Evolutionary conservation across 345 rosid genomes (phyloP), one percentile per base, ranked within the genome.

Genomic region (Populus euphratica): DNA sequence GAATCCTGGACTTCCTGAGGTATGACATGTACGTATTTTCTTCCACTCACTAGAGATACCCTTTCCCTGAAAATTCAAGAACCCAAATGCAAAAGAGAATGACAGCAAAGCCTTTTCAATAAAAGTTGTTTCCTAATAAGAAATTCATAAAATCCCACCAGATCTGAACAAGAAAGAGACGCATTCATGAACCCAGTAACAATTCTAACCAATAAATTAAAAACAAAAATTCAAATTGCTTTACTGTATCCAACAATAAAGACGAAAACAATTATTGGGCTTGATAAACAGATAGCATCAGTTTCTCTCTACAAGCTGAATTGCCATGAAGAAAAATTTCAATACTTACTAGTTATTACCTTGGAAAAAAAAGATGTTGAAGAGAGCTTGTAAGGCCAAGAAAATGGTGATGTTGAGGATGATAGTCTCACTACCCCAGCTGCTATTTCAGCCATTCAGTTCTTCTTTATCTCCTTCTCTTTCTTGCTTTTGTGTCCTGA

Each of bases 391-490:
- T 41, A 73, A 12, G 61, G 77, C 73, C 73, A 73, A 36, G 67
- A 38, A 73, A 21, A 13, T 36, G 68, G 10, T 39, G 20, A 8
- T 73, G 35, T 36, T 38, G 68, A 59, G 20, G 49, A 38, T 23
- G 68, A 63, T 18, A 35, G 27, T 11, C 39, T 27, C 29, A 16
- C 9, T 16, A 20, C 31, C 11, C 33, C 56, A 7, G 35, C 62
- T 5, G 77, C 67, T 36, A 49, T 66, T 9, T 76, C 68, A 81
- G 83, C 83, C 83, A 81, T 76, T 80, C 29, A 23, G 69, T 52
- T 63, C 27, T 8, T 44, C 38, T 25, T 17, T 5, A 47, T 47
- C 50, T 14, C 50, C 11, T 21, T 8, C 47, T 5, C 43, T 68
- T 5, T 38, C 49, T 67, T 36, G 16, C 5, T 38, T 41, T 68